Evolutionary conservation across 2,329 filamentous ascomycete species (phyloP).

Genomic region (Calonectria hawksworthii): DNA sequence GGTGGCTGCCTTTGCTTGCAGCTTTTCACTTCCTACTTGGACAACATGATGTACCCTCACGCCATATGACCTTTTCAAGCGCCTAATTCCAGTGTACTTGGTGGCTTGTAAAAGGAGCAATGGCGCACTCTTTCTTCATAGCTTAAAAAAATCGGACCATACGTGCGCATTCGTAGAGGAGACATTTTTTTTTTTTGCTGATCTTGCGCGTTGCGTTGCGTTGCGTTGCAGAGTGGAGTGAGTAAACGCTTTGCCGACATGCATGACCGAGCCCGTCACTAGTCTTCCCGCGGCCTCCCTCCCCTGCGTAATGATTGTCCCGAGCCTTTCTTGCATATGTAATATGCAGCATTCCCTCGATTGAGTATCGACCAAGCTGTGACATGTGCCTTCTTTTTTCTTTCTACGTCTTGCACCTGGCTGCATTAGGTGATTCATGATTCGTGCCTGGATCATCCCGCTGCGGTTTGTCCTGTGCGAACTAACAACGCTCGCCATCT

Average conservation of each 20-base stretch:
- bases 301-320: neutral
- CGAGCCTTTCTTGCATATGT: conserved; percentile 18
- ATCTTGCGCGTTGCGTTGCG: neutral
- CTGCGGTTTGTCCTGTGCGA: conserved; percentile 10
- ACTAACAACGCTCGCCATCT: neutral
- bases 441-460: neutral
- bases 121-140: neutral
- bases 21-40: no score
- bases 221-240: neutral
- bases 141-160: neutral
- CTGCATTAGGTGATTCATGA: neutral
- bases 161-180: neutral
- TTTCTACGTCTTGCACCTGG: neutral
- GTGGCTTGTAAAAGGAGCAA: neutral
- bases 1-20: no score
- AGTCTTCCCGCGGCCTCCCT: neutral
- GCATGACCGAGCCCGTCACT: neutral
- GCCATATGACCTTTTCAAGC: no score
- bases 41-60: no score
- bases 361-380: neutral
- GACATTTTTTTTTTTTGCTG: neutral
- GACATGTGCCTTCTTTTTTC: neutral
- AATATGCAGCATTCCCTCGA: neutral
- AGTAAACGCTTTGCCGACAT: neutral
- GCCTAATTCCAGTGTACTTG: no score